Percentiles rank a stretch among this genome's conserved stretches.
These are phyloP conservation scores for Hymenoscyphus albidus DNA, from an alignment of 2,329 filamentous ascomycete genomes.

Conservation along the genomic window DNA sequence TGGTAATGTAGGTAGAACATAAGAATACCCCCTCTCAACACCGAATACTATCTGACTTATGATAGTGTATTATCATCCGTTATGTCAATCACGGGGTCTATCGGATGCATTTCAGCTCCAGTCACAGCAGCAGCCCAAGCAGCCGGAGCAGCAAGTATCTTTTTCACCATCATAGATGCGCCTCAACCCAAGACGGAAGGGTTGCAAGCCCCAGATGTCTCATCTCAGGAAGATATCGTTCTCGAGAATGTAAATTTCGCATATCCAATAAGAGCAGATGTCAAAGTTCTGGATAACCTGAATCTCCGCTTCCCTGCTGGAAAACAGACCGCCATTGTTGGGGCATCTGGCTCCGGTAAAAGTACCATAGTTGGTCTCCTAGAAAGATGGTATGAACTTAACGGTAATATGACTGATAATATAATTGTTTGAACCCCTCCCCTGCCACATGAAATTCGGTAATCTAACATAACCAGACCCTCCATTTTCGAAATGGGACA, in stretches of 20 bases:
- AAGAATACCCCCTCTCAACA: constrained; percentile 5
- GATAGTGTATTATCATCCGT: constrained; percentile 22
- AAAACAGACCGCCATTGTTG: constrained; percentile 42
- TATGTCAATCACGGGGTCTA: constrained; percentile 24
- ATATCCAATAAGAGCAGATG: constrained; percentile 34
- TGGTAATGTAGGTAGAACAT: constrained; percentile 49
- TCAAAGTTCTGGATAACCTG: constrained; percentile 35
- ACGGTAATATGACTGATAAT: constrained; percentile 25
- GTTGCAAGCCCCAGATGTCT: constrained; percentile 45
- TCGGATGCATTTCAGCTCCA: constrained; percentile 52
- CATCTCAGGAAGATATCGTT: constrained; percentile 38
- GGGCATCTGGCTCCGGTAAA: constrained; percentile 41
- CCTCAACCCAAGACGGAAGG: constrained; percentile 37
- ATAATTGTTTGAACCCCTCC: constrained; percentile 20
- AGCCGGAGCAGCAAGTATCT: constrained; percentile 36
- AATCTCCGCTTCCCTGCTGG: constrained; percentile 34
- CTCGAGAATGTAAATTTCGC: constrained; percentile 35
- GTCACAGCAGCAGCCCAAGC: constrained; percentile 45
- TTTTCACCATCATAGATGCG: constrained; percentile 36
- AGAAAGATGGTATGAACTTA: constrained; percentile 40
- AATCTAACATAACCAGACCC: constrained; percentile 18
- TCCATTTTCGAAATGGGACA: constrained; percentile 23
- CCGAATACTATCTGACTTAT: neutral
- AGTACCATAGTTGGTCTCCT: constrained; percentile 41
- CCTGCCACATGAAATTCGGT: too few relatives aligned